Conservation (phyloP, 768 basidiomycete species). For the Russula brevipes region DNA sequence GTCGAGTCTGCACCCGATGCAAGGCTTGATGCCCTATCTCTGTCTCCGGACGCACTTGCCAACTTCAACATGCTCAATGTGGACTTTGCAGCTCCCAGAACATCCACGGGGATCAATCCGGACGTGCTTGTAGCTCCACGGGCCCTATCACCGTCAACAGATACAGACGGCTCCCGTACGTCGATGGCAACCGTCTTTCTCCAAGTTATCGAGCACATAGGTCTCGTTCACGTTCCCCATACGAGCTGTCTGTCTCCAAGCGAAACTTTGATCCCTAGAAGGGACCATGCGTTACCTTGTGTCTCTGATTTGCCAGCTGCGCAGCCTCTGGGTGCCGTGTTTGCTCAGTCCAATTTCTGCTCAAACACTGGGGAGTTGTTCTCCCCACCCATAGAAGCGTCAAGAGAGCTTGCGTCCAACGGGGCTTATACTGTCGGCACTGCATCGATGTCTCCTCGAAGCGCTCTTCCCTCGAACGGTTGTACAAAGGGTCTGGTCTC, state of each 20-base stretch:
- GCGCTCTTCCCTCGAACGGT: not conserved
- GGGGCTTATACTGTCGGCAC: not conserved
- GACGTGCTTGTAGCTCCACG: not conserved
- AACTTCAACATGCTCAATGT: not conserved
- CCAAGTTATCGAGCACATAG: conserved; percentile 7
- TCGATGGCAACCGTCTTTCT: not conserved
- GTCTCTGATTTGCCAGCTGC: not conserved
- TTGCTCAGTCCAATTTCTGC: not conserved
- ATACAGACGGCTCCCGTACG: not conserved
- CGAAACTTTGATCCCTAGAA: not conserved
- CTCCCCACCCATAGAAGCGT: not conserved
- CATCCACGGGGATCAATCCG: not conserved
- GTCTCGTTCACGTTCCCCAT: not conserved
- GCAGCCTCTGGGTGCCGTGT: not conserved
- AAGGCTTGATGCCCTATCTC: not conserved
- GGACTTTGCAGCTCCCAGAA: not conserved
- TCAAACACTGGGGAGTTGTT: not conserved
- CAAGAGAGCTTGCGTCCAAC: not conserved
- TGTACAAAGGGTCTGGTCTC: not conserved
- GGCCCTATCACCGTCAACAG: not conserved
- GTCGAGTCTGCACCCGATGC: not conserved
- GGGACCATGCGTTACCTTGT: not conserved
- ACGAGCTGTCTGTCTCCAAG: conserved; percentile 4
- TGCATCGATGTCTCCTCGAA: not conserved
- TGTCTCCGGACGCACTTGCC: not conserved